Evolutionary conservation across 768 basidiomycete species (phyloP).

Genomic region (Fomitopsis serialis): DNA sequence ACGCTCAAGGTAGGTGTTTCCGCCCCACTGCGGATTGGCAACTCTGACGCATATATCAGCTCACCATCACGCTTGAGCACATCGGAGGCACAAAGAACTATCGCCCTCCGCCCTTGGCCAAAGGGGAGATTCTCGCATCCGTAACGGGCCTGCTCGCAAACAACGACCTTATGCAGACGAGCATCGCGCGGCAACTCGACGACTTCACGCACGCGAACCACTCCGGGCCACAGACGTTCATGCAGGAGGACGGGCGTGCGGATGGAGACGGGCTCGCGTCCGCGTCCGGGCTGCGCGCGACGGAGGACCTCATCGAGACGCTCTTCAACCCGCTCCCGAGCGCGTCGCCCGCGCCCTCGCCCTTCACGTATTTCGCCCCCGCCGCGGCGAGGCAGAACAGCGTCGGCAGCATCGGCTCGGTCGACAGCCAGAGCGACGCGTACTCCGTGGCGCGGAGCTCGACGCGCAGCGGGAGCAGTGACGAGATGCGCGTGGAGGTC

Average conservation of each 20-base stretch:
- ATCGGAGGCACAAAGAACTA: constrained; percentile 51
- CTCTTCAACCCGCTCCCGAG: constrained; percentile 66
- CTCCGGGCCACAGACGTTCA: constrained; percentile 10
- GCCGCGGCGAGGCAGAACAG: constrained; percentile 4
- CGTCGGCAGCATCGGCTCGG: not conserved
- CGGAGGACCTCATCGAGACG: constrained; percentile 72
- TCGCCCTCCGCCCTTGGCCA: constrained; percentile 61
- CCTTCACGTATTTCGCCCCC: constrained; percentile 25
- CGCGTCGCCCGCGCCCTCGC: constrained; percentile 11
- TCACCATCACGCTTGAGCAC: constrained; percentile 53
- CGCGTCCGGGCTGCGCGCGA: constrained; percentile 54
- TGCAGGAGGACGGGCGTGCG: constrained; percentile 15
- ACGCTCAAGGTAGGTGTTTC: constrained; percentile 52
- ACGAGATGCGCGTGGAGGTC: constrained; percentile 7
- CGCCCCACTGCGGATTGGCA: not conserved
- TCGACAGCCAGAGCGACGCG: constrained; percentile 2
- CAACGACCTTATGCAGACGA: constrained; percentile 43
- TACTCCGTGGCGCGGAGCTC: constrained; percentile 6
- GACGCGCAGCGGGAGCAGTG: constrained; percentile 11
- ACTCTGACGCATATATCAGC: constrained; percentile 26
- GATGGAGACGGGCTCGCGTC: constrained; percentile 38
- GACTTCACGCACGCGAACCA: constrained; percentile 27
- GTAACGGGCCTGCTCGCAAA: constrained; percentile 53
- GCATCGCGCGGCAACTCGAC: constrained; percentile 43
- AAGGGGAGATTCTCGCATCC: constrained; percentile 68